Base-by-base conservation (phyloP, 2,329 filamentous ascomycete genomes). In the Arthrobotrys pseudoclavata region DNA sequence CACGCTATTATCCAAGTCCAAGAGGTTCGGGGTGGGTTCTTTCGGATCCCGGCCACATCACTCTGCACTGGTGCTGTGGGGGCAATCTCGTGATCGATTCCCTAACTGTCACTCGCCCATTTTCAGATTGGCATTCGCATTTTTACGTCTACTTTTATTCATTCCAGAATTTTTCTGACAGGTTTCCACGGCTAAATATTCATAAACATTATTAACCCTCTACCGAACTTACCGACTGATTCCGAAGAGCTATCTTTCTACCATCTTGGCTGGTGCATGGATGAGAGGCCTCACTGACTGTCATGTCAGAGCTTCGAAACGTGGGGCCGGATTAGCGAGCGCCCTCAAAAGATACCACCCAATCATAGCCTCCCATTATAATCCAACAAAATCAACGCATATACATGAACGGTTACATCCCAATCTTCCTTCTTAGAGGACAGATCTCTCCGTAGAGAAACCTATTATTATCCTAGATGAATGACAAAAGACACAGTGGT, bases 61-160 rank as follows among this genome's bases (percentile, higher is more conserved):
- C 37, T 45, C 45, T 50, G 40, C 31, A 55, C n/a, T 48, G 50
- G 34, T 20, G n/a, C 57, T 48, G 69, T 72, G 69, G 69, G 69
- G 69, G 69, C 69, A 63, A 72, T 72, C 69, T 72, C 69, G 60
- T 72, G 69, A 72, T 60, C 69, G 55, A 48, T 66, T 48, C 61
- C 69, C 24, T 24, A 63, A 24, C 45, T 12, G 47, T 45, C 57
- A 48, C 31, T 52, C 22, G 20, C 40, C 24, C 22, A 20, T 26
- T 45, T 45, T n/a, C 37, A n/a, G 37, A 42, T 12, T n/a, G 1
- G 37, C 15, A 45, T 20, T 45, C 42, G 20, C 42, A 45, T 45
- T 64, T 29, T 48, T 52, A 22, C 15, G 9, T 68, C 37, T 50
- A 5, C 20, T 24, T n/a, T 22, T 15, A 10, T 34, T 67, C 61